These are phyloP conservation scores for Aspergillus sp. DNA, from an alignment of 2,329 filamentous ascomycete genomes.

Conservation along the genomic window DNA sequence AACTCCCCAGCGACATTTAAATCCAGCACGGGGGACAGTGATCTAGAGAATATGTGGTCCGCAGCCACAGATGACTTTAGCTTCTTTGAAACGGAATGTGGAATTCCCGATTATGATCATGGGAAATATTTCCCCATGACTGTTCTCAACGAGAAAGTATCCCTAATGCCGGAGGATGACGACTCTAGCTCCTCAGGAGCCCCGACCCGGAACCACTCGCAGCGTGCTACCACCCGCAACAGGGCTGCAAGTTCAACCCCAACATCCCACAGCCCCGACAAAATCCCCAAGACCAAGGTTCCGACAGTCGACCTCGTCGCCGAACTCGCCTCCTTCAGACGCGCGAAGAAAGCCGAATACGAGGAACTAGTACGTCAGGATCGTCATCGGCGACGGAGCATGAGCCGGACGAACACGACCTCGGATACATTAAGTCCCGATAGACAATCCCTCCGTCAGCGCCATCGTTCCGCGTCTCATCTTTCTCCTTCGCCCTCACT, in stretches of 20 bases:
- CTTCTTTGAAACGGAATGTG: slow-evolving; percentile 53
- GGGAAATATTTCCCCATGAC: slow-evolving; percentile 39
- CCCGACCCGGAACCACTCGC: slow-evolving; percentile 1
- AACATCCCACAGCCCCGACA: too few species aligned
- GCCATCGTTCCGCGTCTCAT: slow-evolving; percentile 8
- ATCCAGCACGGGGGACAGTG: slow-evolving; percentile 51
- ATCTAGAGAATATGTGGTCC: slow-evolving; percentile 53
- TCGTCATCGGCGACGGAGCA: slow-evolving; percentile 1
- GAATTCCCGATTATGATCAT: slow-evolving; percentile 40
- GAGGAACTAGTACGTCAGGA: slow-evolving; percentile 21
- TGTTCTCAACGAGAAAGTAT: slow-evolving; percentile 37
- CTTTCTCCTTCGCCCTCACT: slow-evolving; percentile 6
- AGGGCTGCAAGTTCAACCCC: too few species aligned
- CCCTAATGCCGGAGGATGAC: slow-evolving; percentile 30
- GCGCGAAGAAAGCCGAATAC: slow-evolving; percentile 44
- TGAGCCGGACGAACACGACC: slow-evolving; percentile 1
- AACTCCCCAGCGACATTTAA: slow-evolving; percentile 42
- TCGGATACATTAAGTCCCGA: slow-evolving; percentile 12
- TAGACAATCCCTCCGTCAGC: slow-evolving; percentile 17
- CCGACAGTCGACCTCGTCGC: slow-evolving; percentile 44
- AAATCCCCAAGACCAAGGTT: slow-evolving; percentile 2
- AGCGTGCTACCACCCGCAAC: background rate
- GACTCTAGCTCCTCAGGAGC: slow-evolving; percentile 12
- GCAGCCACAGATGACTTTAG: slow-evolving; percentile 54
- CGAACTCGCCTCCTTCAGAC: slow-evolving; percentile 48